These are phyloP conservation scores for Gossypium anomalum DNA, from an alignment of 345 rosid genomes.

Conservation along the genomic window DNA sequence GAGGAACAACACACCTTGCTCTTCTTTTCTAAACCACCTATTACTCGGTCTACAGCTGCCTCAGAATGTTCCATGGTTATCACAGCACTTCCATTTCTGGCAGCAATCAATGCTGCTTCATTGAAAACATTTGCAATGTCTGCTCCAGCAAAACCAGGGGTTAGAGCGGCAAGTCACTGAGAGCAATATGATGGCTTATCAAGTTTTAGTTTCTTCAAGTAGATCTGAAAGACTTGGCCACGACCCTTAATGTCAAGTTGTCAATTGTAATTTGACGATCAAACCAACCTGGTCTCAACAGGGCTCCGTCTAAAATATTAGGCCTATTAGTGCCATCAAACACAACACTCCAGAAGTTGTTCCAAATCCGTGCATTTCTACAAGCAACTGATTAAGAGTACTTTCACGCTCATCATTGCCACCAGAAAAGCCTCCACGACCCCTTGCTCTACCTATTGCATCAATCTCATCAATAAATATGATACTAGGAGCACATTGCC, in stretches of 20 bases:
- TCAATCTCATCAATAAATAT: slow-evolving; percentile 51
- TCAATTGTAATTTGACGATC: slow-evolving; percentile 46
- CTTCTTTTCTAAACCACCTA: slow-evolving; percentile 56
- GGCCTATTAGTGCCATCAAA: no score
- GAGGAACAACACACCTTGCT: slow-evolving; percentile 29
- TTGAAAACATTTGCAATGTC: slow-evolving; percentile 28
- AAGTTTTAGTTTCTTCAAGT: slow-evolving; percentile 34
- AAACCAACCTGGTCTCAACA: slow-evolving; percentile 49
- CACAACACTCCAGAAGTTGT: slow-evolving; percentile 50
- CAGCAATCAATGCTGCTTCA: slow-evolving; percentile 53
- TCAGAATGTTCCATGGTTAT: slow-evolving; percentile 46
- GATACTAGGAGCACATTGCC: slow-evolving; percentile 47
- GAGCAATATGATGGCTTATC: slow-evolving; percentile 40
- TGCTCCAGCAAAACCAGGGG: slow-evolving; percentile 44
- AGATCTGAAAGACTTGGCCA: slow-evolving; percentile 35
- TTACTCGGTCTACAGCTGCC: slow-evolving; percentile 49
- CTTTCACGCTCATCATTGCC: slow-evolving; percentile 49
- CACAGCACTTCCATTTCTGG: slow-evolving; percentile 35
- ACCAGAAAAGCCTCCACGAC: slow-evolving; percentile 47
- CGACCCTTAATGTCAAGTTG: slow-evolving; percentile 48
- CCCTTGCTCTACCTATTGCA: slow-evolving; percentile 50
- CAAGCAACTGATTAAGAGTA: slow-evolving; percentile 53
- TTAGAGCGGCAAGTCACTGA: slow-evolving; percentile 43
- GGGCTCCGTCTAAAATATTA: slow-evolving; percentile 40
- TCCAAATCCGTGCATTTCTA: slow-evolving; percentile 60